phyloP scores from a whole-genome alignment of 345 rosid species.

The Pugionium dolabratum region DNA sequence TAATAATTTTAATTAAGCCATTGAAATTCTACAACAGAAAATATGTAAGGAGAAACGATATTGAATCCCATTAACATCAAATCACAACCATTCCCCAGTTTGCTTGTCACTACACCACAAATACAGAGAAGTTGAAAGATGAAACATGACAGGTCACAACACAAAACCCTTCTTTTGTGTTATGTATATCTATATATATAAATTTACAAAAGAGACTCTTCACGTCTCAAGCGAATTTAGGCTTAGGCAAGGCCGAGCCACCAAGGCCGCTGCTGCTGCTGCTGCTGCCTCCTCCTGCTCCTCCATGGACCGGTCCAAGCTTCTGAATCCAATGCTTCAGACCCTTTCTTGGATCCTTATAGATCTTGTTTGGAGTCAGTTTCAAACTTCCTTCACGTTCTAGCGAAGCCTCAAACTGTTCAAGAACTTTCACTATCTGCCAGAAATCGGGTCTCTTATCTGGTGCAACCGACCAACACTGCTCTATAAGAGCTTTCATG shows the following conservation, averaged over 20 bases:
- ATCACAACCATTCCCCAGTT: constrained; percentile 34
- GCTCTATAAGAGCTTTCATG: constrained; percentile 79
- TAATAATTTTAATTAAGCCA: background rate
- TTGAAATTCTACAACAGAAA: background rate
- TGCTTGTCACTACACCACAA: constrained; percentile 38
- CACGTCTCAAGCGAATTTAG: constrained; percentile 36
- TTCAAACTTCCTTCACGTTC: constrained; percentile 64
- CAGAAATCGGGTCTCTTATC: constrained; percentile 50
- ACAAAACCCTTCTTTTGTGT: constrained; percentile 23
- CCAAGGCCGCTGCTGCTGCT: constrained; percentile 53
- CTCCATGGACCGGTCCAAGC: constrained; percentile 54
- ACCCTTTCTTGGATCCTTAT: constrained; percentile 77
- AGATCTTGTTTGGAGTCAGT: constrained; percentile 44
- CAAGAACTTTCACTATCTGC: constrained; percentile 65
- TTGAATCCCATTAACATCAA: constrained; percentile 34
- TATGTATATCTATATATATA: background rate
- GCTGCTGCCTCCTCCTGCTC: constrained; percentile 21
- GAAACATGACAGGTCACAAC: constrained; percentile 6
- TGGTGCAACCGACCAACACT: constrained; percentile 80
- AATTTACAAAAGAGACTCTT: constrained; percentile 32
- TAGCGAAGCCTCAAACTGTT: constrained; percentile 66
- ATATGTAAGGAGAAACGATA: background rate
- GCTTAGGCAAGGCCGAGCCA: constrained; percentile 52
- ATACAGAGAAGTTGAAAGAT: constrained; percentile 24
- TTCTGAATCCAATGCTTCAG: constrained; percentile 77